Evolutionary conservation across 202 grass and related monocot species (phyloP), one percentile per base, ranked within the genome.

Genomic region (Carex sylvatica): DNA sequence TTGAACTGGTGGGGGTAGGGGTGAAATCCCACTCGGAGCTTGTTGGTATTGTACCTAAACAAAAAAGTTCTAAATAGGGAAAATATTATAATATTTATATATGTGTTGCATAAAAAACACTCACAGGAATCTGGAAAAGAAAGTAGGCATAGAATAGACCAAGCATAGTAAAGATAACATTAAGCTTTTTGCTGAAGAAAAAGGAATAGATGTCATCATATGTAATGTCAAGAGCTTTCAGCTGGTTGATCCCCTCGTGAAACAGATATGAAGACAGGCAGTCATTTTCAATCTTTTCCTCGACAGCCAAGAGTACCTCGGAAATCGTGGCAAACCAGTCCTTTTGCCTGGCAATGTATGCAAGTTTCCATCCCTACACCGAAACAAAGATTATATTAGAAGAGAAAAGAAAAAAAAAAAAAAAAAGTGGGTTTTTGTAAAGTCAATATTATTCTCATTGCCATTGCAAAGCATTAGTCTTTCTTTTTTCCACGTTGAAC

Each of bases 151-250:
- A 79, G 58, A 61, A 61, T 40, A 79, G 58, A 47, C 54, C 75
- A 28, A 79, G 52, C 55, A 79, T 38, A 12, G 9, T 61, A 56
- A 61, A 35, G 31, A 36, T 15, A 18, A 79, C 54, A 19, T 61
- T 42, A 35, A 61, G 35, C 28, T 42, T 61, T 62, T 63, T 63
- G 12, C 61, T 26, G 61, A 63, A 26, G 54, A 79, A 61, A 4
- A 61, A 79, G 28, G 33, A 79, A 36, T 79, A 79, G 9, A 79
- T 40, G 54, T 79, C 75, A 56, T 79, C 75, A 79, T 59, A 79
- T 40, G 53, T 61, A 35, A 40, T 40, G 16, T 18, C 52, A 61
- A 79, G 75, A 36, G 30, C 31, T 20, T 11, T 79, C 33, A 79
- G n/a, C 53, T 18, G 8, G 31, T 38, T 6, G 26, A 79, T 61